Evolutionary conservation across 2,329 filamentous ascomycete species (phyloP), one percentile per base, ranked within the genome.

Genomic region (Tetracladium maxilliforme): DNA sequence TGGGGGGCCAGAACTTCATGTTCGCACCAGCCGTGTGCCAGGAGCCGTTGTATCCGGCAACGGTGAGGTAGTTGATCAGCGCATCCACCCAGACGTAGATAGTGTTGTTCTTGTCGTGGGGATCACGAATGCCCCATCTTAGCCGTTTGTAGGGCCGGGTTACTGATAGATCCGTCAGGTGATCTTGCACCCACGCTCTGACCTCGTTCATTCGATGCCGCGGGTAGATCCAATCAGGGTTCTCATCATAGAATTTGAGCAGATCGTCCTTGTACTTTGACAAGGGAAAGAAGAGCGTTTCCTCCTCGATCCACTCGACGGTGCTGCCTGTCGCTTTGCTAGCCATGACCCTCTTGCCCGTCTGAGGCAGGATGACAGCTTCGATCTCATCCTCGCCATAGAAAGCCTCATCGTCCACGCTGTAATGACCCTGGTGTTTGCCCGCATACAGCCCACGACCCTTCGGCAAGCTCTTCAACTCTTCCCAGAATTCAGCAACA

Each of bases 81-180:
- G 90, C 90, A 51, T 98, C 92, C 1, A 98, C 66, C 90, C 90
- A 98, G 16, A 98, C 92, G 43, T 98, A 98, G 30, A 98, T 87
- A 4, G 86, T 95, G 50, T 95, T 90, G 11, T 59, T 69, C 1
- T 67, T 56, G 41, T 98, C 90, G 26, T 74, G 75, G 0, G 90
- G 90, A 14, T 94, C 90, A 6, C 64, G 72, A 29, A 98, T 79
- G 4, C 90, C 90, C 90, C 90, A 98, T 14, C 58, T 66, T 20
- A 95, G 52, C 23, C 90, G 68, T 27, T 75, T 70, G 4, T 65
- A 58, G 0, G 90, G 90, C 15, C 92, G 66, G 3, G 87, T 95
- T 25, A 94, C 70, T 4, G 84, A 94, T 10, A 98, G 62, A 45
- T 98, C 90, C 40, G 81, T 70, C 2, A 98, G 63, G 6, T 83